Percentiles rank a stretch among this genome's conserved stretches.
phyloP scores from a whole-genome alignment of 768 basidiomycete genomes.

The Leucogyrophana mollusca region DNA sequence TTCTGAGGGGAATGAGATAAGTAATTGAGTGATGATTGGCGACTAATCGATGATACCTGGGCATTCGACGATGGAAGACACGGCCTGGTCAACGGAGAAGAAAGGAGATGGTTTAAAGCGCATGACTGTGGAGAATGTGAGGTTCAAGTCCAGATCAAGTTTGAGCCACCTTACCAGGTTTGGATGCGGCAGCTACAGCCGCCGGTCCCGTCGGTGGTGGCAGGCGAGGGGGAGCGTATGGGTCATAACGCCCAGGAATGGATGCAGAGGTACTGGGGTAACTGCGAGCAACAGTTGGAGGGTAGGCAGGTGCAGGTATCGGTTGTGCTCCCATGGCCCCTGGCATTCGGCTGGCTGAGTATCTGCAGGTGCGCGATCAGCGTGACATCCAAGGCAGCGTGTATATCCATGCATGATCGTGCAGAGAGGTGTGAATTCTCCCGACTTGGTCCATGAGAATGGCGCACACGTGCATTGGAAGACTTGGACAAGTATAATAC shows the following conservation, averaged over 20 bases:
- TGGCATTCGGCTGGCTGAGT: conserved; percentile 24
- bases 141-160: conserved; percentile 7
- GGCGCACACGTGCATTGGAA: neutral
- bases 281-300: conserved; percentile 14
- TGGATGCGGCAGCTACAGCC: conserved; percentile 27
- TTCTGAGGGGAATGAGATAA: conserved; percentile 41
- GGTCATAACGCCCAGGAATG: conserved; percentile 56
- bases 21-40: neutral
- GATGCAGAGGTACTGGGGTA: conserved; percentile 26
- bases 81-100: conserved; percentile 61
- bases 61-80: conserved; percentile 70
- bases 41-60: conserved; percentile 53
- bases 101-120: conserved; percentile 84
- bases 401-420: too few relatives aligned
- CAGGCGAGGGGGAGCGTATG: conserved; percentile 61
- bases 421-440: too few relatives aligned
- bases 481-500: conserved; percentile 6
- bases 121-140: conserved; percentile 45
- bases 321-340: conserved; percentile 23
- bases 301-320: conserved; percentile 16
- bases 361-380: conserved; percentile 23
- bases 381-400: conserved; percentile 3
- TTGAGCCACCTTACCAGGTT: conserved; percentile 22
- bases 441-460: too few relatives aligned
- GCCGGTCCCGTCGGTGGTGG: conserved; percentile 36